Percentiles rank a stretch among this genome's conserved stretches.
phyloP scores from a whole-genome alignment of 2,329 filamentous ascomycete genomes.

The Sphaerulina populicola region DNA sequence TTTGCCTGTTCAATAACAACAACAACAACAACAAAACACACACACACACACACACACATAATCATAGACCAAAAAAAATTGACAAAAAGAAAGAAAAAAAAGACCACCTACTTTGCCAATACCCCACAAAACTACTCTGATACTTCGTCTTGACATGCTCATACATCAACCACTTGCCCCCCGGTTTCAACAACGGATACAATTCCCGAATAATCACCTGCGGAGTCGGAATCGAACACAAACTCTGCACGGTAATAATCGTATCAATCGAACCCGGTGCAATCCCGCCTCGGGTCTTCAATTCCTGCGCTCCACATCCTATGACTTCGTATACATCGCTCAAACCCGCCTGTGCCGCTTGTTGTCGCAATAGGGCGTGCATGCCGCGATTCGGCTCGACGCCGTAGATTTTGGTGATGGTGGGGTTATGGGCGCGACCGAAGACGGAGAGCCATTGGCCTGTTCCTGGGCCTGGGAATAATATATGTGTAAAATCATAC shows the following conservation, averaged over 20 bases:
- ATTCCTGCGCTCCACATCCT: slow-evolving; percentile 54
- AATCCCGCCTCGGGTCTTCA: slow-evolving; percentile 41
- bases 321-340: slow-evolving; percentile 53
- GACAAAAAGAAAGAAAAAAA: not conserved
- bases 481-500: no score
- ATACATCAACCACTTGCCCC: slow-evolving; percentile 55
- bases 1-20: no score
- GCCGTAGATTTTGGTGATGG: slow-evolving; percentile 47
- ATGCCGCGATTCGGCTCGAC: slow-evolving; percentile 55
- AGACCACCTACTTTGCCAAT: slow-evolving; percentile 31
- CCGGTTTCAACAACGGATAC: slow-evolving; percentile 52
- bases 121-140: slow-evolving; percentile 27
- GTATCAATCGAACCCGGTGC: slow-evolving; percentile 48
- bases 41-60: no score
- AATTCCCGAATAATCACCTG: slow-evolving; percentile 48
- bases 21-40: not conserved
- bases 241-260: slow-evolving; percentile 53
- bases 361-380: slow-evolving; percentile 42
- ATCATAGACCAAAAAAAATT: no score
- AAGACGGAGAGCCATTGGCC: slow-evolving; percentile 56
- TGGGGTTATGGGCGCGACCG: slow-evolving; percentile 23
- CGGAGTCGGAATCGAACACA: slow-evolving; percentile 57
- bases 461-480: slow-evolving; percentile 43
- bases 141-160: slow-evolving; percentile 49
- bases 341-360: slow-evolving; percentile 47